phyloP scores from a whole-genome alignment of 129 eudicot species.

The Flaveria robusta region DNA sequence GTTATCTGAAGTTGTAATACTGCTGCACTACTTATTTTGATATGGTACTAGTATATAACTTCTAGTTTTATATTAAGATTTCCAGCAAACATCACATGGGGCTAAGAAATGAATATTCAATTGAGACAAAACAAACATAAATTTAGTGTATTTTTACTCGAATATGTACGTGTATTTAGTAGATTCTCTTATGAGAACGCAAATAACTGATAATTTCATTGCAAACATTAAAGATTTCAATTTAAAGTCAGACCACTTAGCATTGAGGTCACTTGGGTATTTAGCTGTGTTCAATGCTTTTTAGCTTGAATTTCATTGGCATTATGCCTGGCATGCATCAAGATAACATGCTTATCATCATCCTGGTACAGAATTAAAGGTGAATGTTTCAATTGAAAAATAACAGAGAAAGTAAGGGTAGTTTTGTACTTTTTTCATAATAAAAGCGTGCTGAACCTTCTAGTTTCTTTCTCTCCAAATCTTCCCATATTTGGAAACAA shows the following conservation, averaged over 20 bases:
- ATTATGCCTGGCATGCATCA: background rate
- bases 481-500: background rate
- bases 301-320: background rate
- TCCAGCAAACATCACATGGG: background rate
- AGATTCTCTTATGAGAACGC: background rate
- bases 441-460: background rate
- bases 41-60: background rate
- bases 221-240: background rate
- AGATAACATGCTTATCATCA: background rate
- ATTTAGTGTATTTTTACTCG: background rate
- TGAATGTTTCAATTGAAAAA: background rate
- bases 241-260: background rate
- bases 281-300: background rate
- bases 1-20: background rate
- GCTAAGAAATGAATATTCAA: background rate
- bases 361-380: background rate
- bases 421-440: background rate
- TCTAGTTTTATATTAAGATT: background rate
- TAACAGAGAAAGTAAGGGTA: background rate
- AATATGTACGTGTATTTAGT: slow-evolving; percentile 8
- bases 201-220: background rate
- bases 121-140: background rate
- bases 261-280: background rate
- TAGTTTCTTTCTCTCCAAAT: slow-evolving; percentile 3
- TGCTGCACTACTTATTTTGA: background rate